phyloP scores from a whole-genome alignment of 176 grass and related monocot species.

The Avena atlantica region DNA sequence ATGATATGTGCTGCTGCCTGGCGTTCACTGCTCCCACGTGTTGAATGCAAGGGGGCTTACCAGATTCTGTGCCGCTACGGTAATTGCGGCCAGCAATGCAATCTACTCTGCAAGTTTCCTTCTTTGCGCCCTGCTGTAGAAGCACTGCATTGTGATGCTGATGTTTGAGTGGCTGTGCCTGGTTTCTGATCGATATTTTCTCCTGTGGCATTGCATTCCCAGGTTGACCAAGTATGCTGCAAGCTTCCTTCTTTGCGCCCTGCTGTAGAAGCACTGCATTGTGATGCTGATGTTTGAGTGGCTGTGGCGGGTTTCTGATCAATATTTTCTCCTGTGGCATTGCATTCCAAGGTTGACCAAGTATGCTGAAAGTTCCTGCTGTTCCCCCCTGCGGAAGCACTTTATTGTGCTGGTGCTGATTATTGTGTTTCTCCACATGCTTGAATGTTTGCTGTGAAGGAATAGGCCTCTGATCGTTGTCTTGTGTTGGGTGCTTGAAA shows the following conservation, averaged over 20 bases:
- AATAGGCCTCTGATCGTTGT: background rate
- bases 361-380: background rate
- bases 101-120: background rate
- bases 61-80: background rate
- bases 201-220: background rate
- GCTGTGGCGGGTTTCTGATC: conserved; percentile 6
- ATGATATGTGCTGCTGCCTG: conserved; percentile 6
- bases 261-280: conserved; percentile 1
- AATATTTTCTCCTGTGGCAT: conserved; percentile 20
- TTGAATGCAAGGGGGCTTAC: conserved; percentile 10
- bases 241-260: background rate
- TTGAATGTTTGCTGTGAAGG: background rate
- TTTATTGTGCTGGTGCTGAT: background rate
- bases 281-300: conserved; percentile 4
- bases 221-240: background rate
- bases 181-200: conserved; percentile 15
- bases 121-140: conserved; percentile 2
- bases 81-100: background rate
- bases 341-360: background rate
- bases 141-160: background rate
- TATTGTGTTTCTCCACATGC: background rate
- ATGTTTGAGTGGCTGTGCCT: conserved; percentile 20
- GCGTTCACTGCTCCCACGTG: background rate
- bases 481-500: background rate
- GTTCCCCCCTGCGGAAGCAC: background rate